Evolutionary conservation across 108 stramenopile genomes (phyloP).

Genomic region (Conticribra guillardii): DNA sequence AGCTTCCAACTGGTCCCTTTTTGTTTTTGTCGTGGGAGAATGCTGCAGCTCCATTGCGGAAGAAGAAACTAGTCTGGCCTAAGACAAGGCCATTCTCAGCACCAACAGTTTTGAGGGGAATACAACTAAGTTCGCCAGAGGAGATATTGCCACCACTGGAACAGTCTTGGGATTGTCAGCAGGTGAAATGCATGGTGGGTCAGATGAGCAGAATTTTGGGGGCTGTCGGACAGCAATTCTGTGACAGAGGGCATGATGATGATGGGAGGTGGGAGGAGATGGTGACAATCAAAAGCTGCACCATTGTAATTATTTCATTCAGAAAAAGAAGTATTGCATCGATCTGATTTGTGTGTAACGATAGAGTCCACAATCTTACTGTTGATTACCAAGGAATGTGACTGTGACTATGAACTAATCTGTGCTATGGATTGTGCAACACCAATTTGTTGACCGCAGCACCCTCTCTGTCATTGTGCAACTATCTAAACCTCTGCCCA

Average conservation of each 20-base stretch:
- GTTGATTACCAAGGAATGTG: too few species aligned
- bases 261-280: too few species aligned
- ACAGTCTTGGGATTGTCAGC: conserved; percentile 4
- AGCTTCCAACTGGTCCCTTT: conserved; percentile 8
- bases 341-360: background rate
- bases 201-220: background rate
- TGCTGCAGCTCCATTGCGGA: conserved; percentile 42
- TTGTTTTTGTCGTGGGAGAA: conserved; percentile 23
- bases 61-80: conserved; percentile 38
- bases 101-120: conserved; percentile 29
- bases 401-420: background rate
- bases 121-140: conserved; percentile 10
- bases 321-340: background rate
- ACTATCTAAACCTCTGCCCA: background rate
- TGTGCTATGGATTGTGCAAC: background rate
- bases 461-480: background rate
- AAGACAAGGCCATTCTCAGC: conserved; percentile 41
- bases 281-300: background rate
- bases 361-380: background rate
- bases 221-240: too few species aligned
- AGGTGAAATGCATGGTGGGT: background rate
- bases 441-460: background rate
- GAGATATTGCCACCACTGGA: background rate
- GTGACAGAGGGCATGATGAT: too few species aligned
- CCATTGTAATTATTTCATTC: background rate